phyloP scores from a whole-genome alignment of 2,329 filamentous ascomycete genomes.

The Ophiognomonia clavigignenti-juglandacearum region DNA sequence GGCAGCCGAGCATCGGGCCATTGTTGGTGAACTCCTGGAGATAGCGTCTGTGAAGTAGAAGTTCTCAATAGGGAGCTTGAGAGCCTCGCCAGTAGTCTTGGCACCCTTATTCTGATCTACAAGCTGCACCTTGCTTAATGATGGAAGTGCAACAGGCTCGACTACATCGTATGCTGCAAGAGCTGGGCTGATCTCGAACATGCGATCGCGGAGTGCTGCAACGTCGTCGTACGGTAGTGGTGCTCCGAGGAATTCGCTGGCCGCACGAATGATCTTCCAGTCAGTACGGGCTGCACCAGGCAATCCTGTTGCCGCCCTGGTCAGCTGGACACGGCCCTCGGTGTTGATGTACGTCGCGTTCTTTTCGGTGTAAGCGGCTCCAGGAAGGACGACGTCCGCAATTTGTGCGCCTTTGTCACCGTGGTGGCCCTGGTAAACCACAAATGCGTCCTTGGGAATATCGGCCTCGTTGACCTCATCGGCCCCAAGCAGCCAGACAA shows the following conservation, averaged over 20 bases:
- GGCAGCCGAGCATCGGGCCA: constrained; percentile 93
- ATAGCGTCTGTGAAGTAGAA: constrained; percentile 99
- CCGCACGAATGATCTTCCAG: constrained; percentile 97
- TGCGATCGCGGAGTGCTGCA: constrained; percentile 81
- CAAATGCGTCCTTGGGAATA: constrained; percentile 92
- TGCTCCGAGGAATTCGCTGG: constrained; percentile 82
- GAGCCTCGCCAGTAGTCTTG: constrained; percentile 63
- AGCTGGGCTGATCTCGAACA: constrained; percentile 90
- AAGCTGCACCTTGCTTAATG: constrained; percentile 87
- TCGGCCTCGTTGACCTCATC: constrained; percentile 83
- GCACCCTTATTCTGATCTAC: constrained; percentile 93
- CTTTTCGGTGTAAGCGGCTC: constrained; percentile 96
- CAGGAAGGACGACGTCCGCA: constrained; percentile 89
- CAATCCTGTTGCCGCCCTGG: constrained; percentile 80
- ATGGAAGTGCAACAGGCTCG: constrained; percentile 69
- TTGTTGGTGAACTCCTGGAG: constrained; percentile 94
- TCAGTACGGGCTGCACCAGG: constrained; percentile 89
- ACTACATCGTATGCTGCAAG: constrained; percentile 87
- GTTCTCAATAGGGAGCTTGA: constrained; percentile 86
- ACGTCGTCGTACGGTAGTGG: constrained; percentile 93
- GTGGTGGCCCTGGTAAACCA: constrained; percentile 97
- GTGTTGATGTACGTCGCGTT: constrained; percentile 95
- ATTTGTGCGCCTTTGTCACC: constrained; percentile 90
- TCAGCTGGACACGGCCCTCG: constrained; percentile 92
- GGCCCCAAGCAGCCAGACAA: constrained; percentile 93